These are phyloP conservation scores for Kappamyces sp. DNA, from an alignment of 192 early-diverging fungal genomes.

Conservation along the genomic window DNA sequence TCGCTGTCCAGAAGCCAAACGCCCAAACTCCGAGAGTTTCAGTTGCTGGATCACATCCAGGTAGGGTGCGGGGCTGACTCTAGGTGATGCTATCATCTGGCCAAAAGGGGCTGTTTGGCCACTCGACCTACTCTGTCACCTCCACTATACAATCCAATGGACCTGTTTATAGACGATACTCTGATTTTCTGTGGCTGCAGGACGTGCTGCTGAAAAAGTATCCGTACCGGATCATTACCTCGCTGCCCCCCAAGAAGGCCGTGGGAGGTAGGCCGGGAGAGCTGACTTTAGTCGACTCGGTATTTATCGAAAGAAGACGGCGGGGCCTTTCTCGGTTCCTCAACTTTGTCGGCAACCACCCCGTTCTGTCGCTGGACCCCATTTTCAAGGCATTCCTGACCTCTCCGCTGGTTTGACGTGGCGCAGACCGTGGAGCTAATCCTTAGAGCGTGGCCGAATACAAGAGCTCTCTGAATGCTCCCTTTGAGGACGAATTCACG, in stretches of 20 bases:
- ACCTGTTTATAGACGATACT: slow-evolving; percentile 74
- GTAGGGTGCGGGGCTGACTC: no score
- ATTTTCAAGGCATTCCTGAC: slow-evolving; percentile 61
- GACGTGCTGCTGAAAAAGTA: slow-evolving; percentile 72
- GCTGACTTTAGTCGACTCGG: slow-evolving; percentile 44
- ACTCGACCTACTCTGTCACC: slow-evolving; percentile 5
- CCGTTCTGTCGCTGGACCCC: slow-evolving; percentile 57
- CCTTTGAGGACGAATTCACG: no score
- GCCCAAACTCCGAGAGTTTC: no score
- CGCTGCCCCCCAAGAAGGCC: slow-evolving; percentile 83
- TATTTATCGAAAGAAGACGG: slow-evolving; percentile 65
- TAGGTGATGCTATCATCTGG: no score
- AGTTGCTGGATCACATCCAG: no score
- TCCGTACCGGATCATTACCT: slow-evolving; percentile 65
- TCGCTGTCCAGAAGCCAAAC: no score
- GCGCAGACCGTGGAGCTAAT: no score
- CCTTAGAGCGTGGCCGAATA: no score
- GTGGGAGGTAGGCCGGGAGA: slow-evolving; percentile 39
- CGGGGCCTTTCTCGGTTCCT: slow-evolving; percentile 66
- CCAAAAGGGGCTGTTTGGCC: slow-evolving; percentile 1
- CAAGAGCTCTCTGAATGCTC: no score
- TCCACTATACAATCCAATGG: slow-evolving; percentile 12
- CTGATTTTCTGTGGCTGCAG: slow-evolving; percentile 85
- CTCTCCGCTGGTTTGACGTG: background rate
- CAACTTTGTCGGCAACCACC: slow-evolving; percentile 70